These are phyloP conservation scores for Kodamaea neixiangensis DNA, from an alignment of 805 yeast genomes.

Conservation along the genomic window DNA sequence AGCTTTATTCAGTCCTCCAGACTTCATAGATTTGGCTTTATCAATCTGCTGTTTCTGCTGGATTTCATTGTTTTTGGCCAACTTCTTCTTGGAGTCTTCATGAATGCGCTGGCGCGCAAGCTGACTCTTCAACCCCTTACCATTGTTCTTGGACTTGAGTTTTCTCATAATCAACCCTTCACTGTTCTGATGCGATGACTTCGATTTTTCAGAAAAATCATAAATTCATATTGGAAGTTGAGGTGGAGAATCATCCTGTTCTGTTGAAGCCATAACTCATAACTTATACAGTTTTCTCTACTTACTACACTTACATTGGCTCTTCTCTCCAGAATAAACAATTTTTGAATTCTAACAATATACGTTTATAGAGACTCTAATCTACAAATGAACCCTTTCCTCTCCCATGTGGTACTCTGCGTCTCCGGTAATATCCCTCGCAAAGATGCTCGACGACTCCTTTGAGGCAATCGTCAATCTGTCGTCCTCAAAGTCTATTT, in stretches of 20 bases:
- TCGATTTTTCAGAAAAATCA: not conserved
- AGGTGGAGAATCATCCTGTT: too few species aligned
- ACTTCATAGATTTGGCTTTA: conserved; percentile 31
- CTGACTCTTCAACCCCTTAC: conserved; percentile 40
- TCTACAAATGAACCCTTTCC: conserved; percentile 16
- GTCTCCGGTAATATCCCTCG: conserved; percentile 7
- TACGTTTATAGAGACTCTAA: not conserved
- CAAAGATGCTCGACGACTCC: not conserved
- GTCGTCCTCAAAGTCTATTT: not conserved
- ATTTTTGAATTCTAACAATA: not conserved
- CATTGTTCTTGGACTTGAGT: conserved; percentile 18
- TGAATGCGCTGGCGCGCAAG: conserved; percentile 29
- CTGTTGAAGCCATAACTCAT: too few species aligned
- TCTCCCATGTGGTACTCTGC: conserved; percentile 14
- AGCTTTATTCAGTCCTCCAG: conserved; percentile 22
- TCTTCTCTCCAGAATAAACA: not conserved
- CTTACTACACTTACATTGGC: not conserved
- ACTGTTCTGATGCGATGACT: conserved; percentile 9
- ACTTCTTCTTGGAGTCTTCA: conserved; percentile 23
- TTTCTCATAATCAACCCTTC: conserved; percentile 24
- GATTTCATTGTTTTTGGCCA: conserved; percentile 15
- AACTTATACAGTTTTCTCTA: not conserved
- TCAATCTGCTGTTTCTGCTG: conserved; percentile 21
- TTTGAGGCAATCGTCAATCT: not conserved
- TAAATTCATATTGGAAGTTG: not conserved